phyloP scores from a whole-genome alignment of 1,284 basidiomycete genomes.

The Naganishia albida region DNA sequence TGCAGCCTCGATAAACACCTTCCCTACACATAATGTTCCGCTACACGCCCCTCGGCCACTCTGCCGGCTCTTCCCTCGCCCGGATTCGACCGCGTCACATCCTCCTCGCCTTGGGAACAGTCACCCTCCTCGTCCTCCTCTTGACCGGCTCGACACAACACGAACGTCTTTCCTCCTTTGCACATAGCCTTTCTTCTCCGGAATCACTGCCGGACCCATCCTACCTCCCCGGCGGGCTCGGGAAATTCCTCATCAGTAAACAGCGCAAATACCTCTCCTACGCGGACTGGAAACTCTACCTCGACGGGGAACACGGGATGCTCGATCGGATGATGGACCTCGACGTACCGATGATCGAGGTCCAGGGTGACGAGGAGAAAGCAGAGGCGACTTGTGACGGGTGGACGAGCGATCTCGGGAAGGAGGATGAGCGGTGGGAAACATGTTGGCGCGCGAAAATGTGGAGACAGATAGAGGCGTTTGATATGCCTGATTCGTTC shows the following conservation, averaged over 20 bases:
- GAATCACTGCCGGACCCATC: background rate
- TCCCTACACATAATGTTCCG: constrained; percentile 4
- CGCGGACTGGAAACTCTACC: constrained; percentile 16
- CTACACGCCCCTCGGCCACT: constrained; percentile 15
- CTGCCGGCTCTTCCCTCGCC: background rate
- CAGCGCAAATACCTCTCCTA: constrained; percentile 20
- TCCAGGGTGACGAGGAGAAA: background rate
- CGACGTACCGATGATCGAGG: constrained; percentile 6
- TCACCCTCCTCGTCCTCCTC: background rate
- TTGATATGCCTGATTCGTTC: constrained; percentile 20
- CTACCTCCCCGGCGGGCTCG: constrained; percentile 10
- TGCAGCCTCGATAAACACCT: background rate
- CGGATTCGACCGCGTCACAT: constrained; percentile 14
- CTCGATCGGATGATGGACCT: constrained; percentile 15
- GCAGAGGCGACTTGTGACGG: background rate
- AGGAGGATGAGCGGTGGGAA: constrained; percentile 8
- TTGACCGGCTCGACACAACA: constrained; percentile 1
- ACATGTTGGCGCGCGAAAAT: constrained; percentile 30
- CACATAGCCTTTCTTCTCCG: background rate
- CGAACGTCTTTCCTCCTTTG: background rate
- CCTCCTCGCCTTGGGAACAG: background rate
- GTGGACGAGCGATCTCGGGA: constrained; percentile 1
- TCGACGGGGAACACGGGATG: constrained; percentile 12
- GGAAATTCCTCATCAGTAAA: constrained; percentile 10
- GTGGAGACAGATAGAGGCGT: constrained; percentile 19